Conservation (phyloP, 108 stramenopile genomes). For the Nitzschia sp. region DNA sequence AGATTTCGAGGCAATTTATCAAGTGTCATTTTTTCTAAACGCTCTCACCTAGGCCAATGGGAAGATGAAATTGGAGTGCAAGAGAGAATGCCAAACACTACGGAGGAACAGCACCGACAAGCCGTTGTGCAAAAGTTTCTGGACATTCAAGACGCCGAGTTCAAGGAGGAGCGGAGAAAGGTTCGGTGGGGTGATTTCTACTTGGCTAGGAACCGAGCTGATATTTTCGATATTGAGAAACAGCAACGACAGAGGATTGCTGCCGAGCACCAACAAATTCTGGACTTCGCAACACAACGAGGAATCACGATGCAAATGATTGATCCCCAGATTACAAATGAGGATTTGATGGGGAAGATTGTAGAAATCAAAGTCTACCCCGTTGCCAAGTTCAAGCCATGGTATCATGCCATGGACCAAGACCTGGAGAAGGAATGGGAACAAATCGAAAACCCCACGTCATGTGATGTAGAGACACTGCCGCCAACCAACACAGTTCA, state of each 20-base stretch:
- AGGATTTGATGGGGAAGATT: constrained; percentile 23
- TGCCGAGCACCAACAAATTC: constrained; percentile 55
- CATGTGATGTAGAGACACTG: constrained; percentile 9
- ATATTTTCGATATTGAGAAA: constrained; percentile 44
- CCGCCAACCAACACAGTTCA: constrained; percentile 23
- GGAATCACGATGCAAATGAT: constrained; percentile 62
- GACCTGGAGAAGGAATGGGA: constrained; percentile 58
- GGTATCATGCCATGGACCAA: constrained; percentile 70
- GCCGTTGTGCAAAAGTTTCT: constrained; percentile 43
- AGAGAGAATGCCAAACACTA: constrained; percentile 13
- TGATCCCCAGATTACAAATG: constrained; percentile 32
- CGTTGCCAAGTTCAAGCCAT: constrained; percentile 28
- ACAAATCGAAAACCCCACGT: constrained; percentile 10
- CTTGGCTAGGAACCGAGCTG: constrained; percentile 53
- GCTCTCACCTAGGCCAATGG: too few relatives aligned
- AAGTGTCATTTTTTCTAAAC: too few relatives aligned
- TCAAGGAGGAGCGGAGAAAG: constrained; percentile 57
- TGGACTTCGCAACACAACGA: constrained; percentile 39
- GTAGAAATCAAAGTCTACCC: constrained; percentile 33
- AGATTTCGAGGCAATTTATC: too few relatives aligned
- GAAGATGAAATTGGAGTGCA: constrained; percentile 19
- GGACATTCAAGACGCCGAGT: constrained; percentile 60
- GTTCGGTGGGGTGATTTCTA: constrained; percentile 71
- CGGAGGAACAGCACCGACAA: constrained; percentile 10
- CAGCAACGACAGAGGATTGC: constrained; percentile 47